These are phyloP conservation scores for Setaria italica DNA, from an alignment of 202 grass and related monocot genomes.

Conservation along the genomic window DNA sequence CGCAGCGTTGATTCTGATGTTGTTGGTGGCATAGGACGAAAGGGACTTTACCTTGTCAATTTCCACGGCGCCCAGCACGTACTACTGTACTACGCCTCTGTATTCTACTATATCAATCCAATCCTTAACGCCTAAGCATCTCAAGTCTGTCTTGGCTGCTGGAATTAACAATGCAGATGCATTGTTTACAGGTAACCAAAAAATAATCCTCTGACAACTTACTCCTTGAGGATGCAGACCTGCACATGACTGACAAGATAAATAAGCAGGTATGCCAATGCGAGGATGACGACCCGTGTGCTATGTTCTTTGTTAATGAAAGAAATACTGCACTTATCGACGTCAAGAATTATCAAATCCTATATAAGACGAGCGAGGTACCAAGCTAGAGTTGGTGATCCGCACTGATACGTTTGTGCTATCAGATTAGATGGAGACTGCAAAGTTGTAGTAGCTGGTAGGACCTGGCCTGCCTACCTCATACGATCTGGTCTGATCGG, in stretches of 20 bases:
- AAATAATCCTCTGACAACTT: no score
- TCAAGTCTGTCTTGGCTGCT: not conserved
- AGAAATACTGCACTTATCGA: not conserved
- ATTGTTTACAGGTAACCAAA: no score
- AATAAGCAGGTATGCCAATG: no score
- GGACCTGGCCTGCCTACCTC: not conserved
- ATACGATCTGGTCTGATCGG: not conserved
- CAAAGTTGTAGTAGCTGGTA: no score
- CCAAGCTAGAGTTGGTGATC: not conserved
- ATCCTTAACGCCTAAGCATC: conserved; percentile 44
- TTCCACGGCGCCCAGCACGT: not conserved
- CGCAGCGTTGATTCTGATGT: not conserved
- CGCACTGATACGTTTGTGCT: not conserved
- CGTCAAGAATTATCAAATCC: not conserved
- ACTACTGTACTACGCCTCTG: not conserved
- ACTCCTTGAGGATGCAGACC: no score
- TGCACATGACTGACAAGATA: no score
- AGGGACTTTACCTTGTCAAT: not conserved
- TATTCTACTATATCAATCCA: not conserved
- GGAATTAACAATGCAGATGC: conserved; percentile 19
- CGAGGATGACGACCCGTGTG: no score
- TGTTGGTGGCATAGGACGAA: not conserved
- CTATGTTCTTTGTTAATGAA: not conserved
- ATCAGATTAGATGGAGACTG: not conserved
- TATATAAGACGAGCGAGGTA: not conserved